Evolutionary conservation across 768 basidiomycete genomes (phyloP), one percentile per base, ranked within the genome.

Genomic region (Pilatotrama ljubarskyi): DNA sequence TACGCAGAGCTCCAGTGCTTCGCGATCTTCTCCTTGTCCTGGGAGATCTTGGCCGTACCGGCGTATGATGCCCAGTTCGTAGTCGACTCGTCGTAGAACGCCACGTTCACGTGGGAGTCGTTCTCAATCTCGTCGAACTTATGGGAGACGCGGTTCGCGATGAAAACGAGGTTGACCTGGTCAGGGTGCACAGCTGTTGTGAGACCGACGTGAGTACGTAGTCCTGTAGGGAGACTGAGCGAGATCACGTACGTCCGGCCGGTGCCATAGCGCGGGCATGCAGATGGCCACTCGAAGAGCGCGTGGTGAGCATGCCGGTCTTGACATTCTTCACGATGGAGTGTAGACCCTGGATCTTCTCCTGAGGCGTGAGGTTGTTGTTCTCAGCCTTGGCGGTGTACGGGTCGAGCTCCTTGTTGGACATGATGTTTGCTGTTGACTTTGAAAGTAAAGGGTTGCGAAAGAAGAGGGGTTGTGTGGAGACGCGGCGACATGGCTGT

Each of bases 241-340:
- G 10, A 13, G 15, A 10, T 32, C 25, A 71, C 85, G 42, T 64
- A 90, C 90, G 82, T 38, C 80, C 76, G n/a, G 82, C 78, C 18
- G 88, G 88, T 15, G 81, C 78, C 93, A 95, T 95, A 24, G 87
- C 87, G 56, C 93, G 82, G 8, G 91, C 84, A 72, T 95, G 93
- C 20, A 95, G 72, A 42, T 82, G 76, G 0, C 91, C 91, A 55
- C 83, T 77, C 14, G 79, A 68, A 17, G 84, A 80, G 37, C 88
- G 86, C 14, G 90, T 91, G 10, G 90, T 89, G 18, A 95, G 75
- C 87, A 94, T 91, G 52, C 87, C 89, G 0, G 82, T 85, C 66
- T 83, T 78, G 9, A 86, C 84, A 0, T 77, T 74, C 58, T 84
- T 81, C 55, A 93, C 70, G 57, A 94, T 83, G 24, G 77, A 76